A percentile compares a stretch with the other conserved stretches of the same genome.
These are phyloP conservation scores for Colletotrichum sp. DNA, from an alignment of 2,329 filamentous ascomycete species.

Conservation along the genomic window DNA sequence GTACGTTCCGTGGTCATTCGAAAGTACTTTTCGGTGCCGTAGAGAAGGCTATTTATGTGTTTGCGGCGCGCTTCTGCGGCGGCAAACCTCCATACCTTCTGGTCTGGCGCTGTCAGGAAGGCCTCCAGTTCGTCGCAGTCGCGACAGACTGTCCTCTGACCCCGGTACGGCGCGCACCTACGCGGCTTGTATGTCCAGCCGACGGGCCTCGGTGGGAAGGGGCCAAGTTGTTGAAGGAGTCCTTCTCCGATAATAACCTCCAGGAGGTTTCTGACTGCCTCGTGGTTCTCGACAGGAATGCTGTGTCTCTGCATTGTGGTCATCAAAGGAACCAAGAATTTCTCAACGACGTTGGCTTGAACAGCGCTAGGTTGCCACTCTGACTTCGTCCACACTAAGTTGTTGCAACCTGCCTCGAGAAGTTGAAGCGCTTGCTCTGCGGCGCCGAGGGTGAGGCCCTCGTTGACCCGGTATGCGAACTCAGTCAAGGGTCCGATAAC, in stretches of 20 bases:
- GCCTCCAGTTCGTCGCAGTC: not conserved
- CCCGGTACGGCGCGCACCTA: not conserved
- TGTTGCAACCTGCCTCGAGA: not conserved
- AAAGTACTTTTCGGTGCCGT: not conserved
- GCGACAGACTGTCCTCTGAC: not conserved
- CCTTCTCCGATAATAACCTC: not conserved
- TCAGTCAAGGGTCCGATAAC: not conserved
- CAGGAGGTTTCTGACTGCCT: not conserved
- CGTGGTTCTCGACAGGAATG: not conserved
- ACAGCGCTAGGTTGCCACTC: not conserved
- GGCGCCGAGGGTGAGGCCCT: not conserved
- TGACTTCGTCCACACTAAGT: not conserved
- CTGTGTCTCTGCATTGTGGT: not conserved
- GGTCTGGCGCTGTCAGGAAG: not conserved
- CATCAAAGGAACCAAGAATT: not conserved
- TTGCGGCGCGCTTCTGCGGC: not conserved
- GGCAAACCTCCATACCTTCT: not conserved
- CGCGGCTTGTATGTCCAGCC: not conserved
- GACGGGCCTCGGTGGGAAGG: not conserved
- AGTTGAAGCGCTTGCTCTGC: not conserved
- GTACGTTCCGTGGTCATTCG: not conserved
- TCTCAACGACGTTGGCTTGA: not conserved
- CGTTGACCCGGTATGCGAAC: not conserved
- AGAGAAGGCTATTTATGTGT: not conserved
- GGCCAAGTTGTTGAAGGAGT: not conserved